phyloP scores from a whole-genome alignment of 225 moss, liverwort and hornwort species.

The Physcomitrium patens region DNA sequence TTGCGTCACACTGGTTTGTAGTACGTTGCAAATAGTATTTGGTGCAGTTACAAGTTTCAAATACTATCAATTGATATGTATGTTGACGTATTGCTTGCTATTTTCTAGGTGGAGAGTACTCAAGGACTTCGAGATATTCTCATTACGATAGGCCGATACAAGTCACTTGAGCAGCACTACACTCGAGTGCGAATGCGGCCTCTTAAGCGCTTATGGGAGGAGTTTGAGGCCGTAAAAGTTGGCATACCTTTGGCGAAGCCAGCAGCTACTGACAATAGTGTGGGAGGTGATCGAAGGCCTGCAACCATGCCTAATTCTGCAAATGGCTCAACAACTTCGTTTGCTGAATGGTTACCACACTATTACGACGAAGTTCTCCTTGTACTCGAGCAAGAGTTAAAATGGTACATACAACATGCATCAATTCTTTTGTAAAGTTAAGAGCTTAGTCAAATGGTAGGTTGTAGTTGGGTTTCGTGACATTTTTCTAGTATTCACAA shows the following conservation, averaged over 20 bases:
- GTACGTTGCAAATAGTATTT: background rate
- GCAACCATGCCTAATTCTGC: conserved; percentile 52
- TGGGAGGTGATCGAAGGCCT: conserved; percentile 61
- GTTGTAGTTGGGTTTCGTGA: conserved; percentile 5
- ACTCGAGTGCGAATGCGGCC: conserved; percentile 94
- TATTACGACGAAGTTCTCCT: conserved; percentile 93
- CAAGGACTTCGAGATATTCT: conserved; percentile 97
- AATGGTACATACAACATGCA: conserved; percentile 55
- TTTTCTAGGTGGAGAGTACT: conserved; percentile 86
- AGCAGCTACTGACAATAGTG: conserved; percentile 52
- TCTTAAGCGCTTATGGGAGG: conserved; percentile 96
- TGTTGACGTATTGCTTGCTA: conserved; percentile 7
- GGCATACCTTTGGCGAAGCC: conserved; percentile 70
- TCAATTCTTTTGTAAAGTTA: background rate
- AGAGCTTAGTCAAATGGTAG: background rate
- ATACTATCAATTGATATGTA: background rate
- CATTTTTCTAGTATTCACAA: background rate
- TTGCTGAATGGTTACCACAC: conserved; percentile 89
- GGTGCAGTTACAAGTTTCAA: conserved; percentile 3
- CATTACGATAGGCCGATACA: conserved; percentile 92
- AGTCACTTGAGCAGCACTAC: conserved; percentile 96
- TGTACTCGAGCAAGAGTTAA: conserved; percentile 93
- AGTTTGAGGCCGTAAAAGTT: conserved; percentile 90
- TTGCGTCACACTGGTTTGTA: background rate
- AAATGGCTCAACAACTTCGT: conserved; percentile 71